Evolutionary conservation across 768 basidiomycete genomes (phyloP), one percentile per base, ranked within the genome.

Genomic region (Lactarius vividus): DNA sequence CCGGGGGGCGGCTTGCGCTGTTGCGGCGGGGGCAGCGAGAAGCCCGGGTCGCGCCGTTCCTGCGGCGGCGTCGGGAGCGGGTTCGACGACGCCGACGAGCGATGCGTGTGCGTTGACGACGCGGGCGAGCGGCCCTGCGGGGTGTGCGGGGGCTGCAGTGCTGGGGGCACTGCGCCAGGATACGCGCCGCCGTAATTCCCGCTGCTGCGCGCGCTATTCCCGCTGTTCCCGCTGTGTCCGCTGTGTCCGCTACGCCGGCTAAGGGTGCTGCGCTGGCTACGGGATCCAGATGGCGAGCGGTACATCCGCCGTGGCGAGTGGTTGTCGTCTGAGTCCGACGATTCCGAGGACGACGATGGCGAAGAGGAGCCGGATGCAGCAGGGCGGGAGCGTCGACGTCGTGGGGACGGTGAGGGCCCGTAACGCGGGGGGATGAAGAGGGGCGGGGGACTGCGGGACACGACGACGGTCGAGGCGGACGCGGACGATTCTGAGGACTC

Each of bases 281-380:
- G 66, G 5, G 28, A n/a, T 10, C 49, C 61, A 9, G 61, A 58
- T n/a, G 61, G 52, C 26, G 65, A 66, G 57, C 52, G 57, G 37
- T 63, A 59, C 18, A 52, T 29, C 26, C 42, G 66, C 11, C 26
- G 16, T 6, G 65, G 11, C 15, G 57, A 26, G 33, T 18, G n/a
- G 3, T 37, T 33, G 6, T 66, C 53, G 6, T 66, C 61, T 18
- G 66, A 67, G 57, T 66, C 65, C 6, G 66, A 67, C 4, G 66
- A 62, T 3, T 16, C 16, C 4, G 52, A 42, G 1, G 64, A 54
- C 15, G 64, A 57, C 4, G 60, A 49, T 16, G 5, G 59, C 11
- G 46, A 63, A 1, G 66, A 58, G 10, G 61, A 28, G 18, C 89
- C 91, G 67, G 79, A 84, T 4, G 88, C 87, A 44, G 75, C 73